Evolutionary conservation across 257 asterid species (phyloP), one percentile per base, ranked within the genome.

Genomic region (Solanum okadae): DNA sequence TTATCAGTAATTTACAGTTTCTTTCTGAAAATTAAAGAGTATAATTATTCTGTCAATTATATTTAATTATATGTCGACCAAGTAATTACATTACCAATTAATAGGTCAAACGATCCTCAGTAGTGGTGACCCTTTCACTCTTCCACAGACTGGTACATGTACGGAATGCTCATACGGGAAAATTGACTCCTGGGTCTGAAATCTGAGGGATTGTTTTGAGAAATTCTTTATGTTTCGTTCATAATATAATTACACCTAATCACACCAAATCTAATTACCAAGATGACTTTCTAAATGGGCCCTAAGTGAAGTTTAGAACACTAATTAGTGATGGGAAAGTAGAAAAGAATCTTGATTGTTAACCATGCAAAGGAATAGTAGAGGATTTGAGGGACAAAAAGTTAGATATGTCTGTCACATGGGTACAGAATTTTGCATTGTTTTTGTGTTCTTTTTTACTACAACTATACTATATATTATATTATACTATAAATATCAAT

Each of bases 351-450:
- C 35, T 79, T 14, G 31, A 76, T 79, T 78, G 11, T 42, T 78
- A 14, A 78, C 85, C 25, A 79, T 79, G 16, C 67, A 27, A 44
- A 27, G 10, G 67, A 79, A 78, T 33, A 33, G 46, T 86, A 65
- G 78, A 23, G 56, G 35, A 22, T 49, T 75, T 73, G 59, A 42
- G 63, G 84, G 77, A 10, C 14, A 34, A 25, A 75, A 75, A 75
- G 88, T 35, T 35, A 4, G 76, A 87, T 87, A 72, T 34, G 88
- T 75, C 76, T 81, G 38, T 87, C 85, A 86, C 76, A 79, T 75
- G 88, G 85, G 88, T 16, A 65, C 61, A 46, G n/a, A 25, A 34
- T 34, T 75, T 87, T n/a, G 59, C 75, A 23, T 79, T 29, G 68
- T 46, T 8, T 79, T 7, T 22, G 49, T 76, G 83, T 76, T 79